A percentile compares a stretch with the other conserved stretches of the same genome.
These are phyloP conservation scores for Trichoderma endophyticum DNA, from an alignment of 2,329 filamentous ascomycete species.

Conservation along the genomic window DNA sequence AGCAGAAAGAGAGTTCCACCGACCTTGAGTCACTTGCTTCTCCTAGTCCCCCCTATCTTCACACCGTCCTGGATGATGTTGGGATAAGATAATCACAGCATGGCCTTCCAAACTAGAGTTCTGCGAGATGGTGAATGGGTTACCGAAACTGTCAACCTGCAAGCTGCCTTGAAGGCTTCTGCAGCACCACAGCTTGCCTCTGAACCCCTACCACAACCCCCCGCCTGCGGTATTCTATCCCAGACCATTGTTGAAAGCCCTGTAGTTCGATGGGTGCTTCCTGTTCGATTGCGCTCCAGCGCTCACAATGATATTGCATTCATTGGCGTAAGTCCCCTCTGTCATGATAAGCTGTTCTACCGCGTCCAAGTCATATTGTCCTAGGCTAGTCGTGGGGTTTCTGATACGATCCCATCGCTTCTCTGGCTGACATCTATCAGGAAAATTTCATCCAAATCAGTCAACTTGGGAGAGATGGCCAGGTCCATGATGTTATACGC, in stretches of 20 bases:
- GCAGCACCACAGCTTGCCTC: constrained; percentile 31
- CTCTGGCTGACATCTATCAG: constrained; percentile 35
- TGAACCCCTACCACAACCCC: constrained; percentile 38
- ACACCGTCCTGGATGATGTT: constrained; percentile 18
- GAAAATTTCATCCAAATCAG: constrained; percentile 79
- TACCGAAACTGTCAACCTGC: constrained; percentile 47
- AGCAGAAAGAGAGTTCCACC: background rate
- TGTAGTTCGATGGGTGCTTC: constrained; percentile 70
- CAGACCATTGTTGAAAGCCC: constrained; percentile 76
- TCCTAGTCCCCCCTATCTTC: no score
- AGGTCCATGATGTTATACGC: constrained; percentile 70
- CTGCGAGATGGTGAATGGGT: constrained; percentile 56
- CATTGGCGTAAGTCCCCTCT: constrained; percentile 62
- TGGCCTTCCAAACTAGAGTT: constrained; percentile 54
- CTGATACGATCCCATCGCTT: background rate
- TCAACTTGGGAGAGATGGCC: constrained; percentile 66
- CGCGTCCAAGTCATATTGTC: background rate
- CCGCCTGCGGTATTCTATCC: constrained; percentile 69
- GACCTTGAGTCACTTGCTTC: background rate
- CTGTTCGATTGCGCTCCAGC: constrained; percentile 70
- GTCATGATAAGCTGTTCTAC: background rate
- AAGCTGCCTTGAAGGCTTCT: constrained; percentile 41
- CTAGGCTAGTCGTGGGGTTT: background rate
- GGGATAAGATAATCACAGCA: constrained; percentile 27
- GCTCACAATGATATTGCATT: constrained; percentile 79